Base-by-base conservation (phyloP, 1,284 basidiomycete genomes). In the Mycena sp. region DNA sequence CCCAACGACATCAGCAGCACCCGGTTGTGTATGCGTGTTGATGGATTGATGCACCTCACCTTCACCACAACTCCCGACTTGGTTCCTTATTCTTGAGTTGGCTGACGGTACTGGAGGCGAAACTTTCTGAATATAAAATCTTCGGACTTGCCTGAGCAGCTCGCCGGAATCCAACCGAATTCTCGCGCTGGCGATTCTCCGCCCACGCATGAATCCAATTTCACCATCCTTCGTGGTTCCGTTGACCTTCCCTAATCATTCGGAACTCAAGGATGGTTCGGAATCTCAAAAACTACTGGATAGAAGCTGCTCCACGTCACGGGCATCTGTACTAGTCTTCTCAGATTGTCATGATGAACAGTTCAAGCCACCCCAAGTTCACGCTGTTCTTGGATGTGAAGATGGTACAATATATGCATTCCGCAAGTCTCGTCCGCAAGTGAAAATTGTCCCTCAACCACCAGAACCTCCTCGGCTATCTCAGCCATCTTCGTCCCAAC, bases 401-500 rank as follows among this genome's bases (percentile, higher is more conserved):
- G 65, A 67, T 21, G 65, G 65, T 37, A 64, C 62, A 19, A 58
- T 67, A 28, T 67, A 67, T 28, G 58, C 62, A 30, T 58, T 67
- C 43, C 65, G 62, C 14, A 57, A 41, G 28, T 26, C 58, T n/a
- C 48, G 44, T 40, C 50, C 38, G 12, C 54, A 58, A 17, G 62
- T 48, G 9, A 61, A 50, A 44, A 41, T 30, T 21, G 40, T 35
- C 37, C 43, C n/a, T 9, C 50, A 45, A 23, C 9, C 19, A 1
- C 30, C 58, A 21, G 54, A 57, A 19, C 46, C 37, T 23, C 44
- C 56, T 6, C 38, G 68, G 56, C 29, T 69, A 12, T 67, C 62
- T 64, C 72, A 67, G 14, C 72, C 63, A 62, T 73, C 61, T 63
- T 72, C 71, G 21, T 76, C 79, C 40, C 49, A 52, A n/a, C 56